Evolutionary conservation across 2,329 filamentous ascomycete genomes (phyloP).

Genomic region (Parastagonospora avenae): DNA sequence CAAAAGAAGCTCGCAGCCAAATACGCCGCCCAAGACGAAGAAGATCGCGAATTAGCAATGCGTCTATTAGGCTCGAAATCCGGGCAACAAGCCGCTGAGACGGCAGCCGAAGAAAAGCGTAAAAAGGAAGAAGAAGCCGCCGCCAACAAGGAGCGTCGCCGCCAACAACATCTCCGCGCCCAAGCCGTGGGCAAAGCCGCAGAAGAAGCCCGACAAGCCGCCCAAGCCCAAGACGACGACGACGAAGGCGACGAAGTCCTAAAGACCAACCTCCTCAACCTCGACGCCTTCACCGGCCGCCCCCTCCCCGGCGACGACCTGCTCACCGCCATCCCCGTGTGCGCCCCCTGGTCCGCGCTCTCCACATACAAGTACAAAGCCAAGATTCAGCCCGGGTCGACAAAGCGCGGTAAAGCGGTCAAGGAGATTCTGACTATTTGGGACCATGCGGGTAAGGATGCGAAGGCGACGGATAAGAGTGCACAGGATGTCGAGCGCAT

Average conservation of each 20-base stretch:
- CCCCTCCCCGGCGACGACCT: conserved; percentile 84
- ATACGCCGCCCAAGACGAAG: conserved; percentile 93
- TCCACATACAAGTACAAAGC: conserved; percentile 87
- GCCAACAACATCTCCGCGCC: conserved; percentile 78
- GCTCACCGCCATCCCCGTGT: conserved; percentile 66
- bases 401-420: conserved; percentile 94
- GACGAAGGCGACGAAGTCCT: conserved; percentile 64
- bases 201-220: conserved; percentile 67
- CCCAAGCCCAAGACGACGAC: conserved; percentile 49
- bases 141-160: conserved; percentile 74
- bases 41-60: conserved; percentile 84
- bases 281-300: conserved; percentile 77
- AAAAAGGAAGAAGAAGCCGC: conserved; percentile 73
- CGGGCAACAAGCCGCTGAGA: conserved; percentile 69
- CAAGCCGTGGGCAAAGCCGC: conserved; percentile 77
- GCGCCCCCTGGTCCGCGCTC: conserved; percentile 67
- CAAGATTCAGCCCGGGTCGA: conserved; percentile 86
- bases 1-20: conserved; percentile 86
- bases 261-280: conserved; percentile 43
- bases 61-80: conserved; percentile 81
- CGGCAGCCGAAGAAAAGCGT: conserved; percentile 65
- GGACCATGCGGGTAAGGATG: conserved; percentile 66
- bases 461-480: conserved; percentile 51
- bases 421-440: conserved; percentile 87
- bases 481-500: conserved; percentile 70